A percentile compares a stretch with the other conserved stretches of the same genome.
phyloP scores from a whole-genome alignment of 129 eudicot genomes.

The Helianthus annuus region HanXRQr2.0-SUNRISE NC_035445.2:34460601-34461100 shows the following conservation, averaged over 20 bases:
- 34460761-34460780: constrained; percentile 85
- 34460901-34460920: constrained; percentile 95
- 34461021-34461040: constrained; percentile 25
- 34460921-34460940: constrained; percentile 65
- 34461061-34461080: constrained; percentile 22
- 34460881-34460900: constrained; percentile 95
- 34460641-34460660: constrained; percentile 88
- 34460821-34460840: constrained; percentile 44
- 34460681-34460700: constrained; percentile 80
- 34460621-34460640: constrained; percentile 78
- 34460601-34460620: constrained; percentile 94
- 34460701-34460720: constrained; percentile 40
- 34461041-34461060: constrained; percentile 25
- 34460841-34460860: constrained; percentile 84
- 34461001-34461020: constrained; percentile 54
- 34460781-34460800: constrained; percentile 77
- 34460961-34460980: constrained; percentile 48
- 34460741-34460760: constrained; percentile 92
- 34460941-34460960: constrained; percentile 61
- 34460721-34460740: constrained; percentile 83
- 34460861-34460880: constrained; percentile 47
- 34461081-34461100: constrained; percentile 48
- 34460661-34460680: constrained; percentile 77
- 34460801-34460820: constrained; percentile 56
- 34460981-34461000: constrained; percentile 38